Base-by-base conservation (phyloP, 2,329 filamentous ascomycete genomes). In the Aspergillus pseudonomiae region DNA sequence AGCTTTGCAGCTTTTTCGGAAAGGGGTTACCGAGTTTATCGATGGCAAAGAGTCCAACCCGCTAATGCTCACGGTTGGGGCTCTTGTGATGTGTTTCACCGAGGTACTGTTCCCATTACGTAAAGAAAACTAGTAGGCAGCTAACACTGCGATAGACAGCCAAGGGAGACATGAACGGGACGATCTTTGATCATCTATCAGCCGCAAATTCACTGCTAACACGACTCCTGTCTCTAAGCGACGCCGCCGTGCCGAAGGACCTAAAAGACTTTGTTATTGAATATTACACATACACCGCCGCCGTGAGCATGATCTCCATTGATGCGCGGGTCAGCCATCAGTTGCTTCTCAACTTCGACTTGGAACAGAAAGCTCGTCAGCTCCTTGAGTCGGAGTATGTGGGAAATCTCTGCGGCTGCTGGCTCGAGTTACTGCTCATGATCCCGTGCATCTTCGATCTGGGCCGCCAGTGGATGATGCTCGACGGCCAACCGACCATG, bases 271-370 rank as follows among this genome's bases (percentile, higher is more conserved):
- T 83, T 57, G 76, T 84, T 3, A 76, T 83, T 53, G 82, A 84
- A 68, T 83, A 83, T 45, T 83, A 82, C 63, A 78, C 81, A 63
- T 82, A 84, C 69, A 82, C 81, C 53, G 77, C 80, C 4, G 77
- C 79, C 4, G 77, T 80, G 7, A 83, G 81, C 67, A 82, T 83
- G 77, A 81, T 84, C 52, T 82, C 82, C 0, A 78, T 81, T 36
- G 73, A 75, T 43, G 72, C 73, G 1, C 70, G 73, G 10, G 65
- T 72, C 6, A 74, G 72, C 30, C 66, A 69, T 6, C 73, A 75
- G 14, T 58, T 75, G 0, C 67, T 75, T 9, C 32, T 75, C 64
- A 78, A 82, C 24, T 82, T 83, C 50, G 76, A 81, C 21, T 69
- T 84, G 1, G 81, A 81, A 3, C 77, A 80, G 57, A 69, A 70